phyloP scores from a whole-genome alignment of 768 basidiomycete genomes.

The Hygrophorus pudorinus region DNA sequence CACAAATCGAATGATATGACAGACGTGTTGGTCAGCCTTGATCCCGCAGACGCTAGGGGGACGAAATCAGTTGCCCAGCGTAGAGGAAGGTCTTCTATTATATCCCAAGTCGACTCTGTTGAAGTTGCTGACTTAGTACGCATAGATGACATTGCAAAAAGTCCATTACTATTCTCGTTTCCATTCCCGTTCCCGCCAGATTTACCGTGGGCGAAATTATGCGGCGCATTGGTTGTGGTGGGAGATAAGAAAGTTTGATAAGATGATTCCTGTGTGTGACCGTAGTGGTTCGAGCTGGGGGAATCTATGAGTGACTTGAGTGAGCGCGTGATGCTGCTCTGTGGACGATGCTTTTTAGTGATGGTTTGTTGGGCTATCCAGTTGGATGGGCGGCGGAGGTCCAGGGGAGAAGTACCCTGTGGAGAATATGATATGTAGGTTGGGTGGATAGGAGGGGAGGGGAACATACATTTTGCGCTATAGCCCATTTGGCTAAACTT shows the following conservation, averaged over 20 bases:
- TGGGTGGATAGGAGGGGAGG: background rate
- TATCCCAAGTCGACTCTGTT: slow-evolving; percentile 52
- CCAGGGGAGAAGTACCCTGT: slow-evolving; percentile 52
- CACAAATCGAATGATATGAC: slow-evolving; percentile 63
- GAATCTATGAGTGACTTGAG: slow-evolving; percentile 47
- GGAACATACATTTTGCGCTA: slow-evolving; percentile 49
- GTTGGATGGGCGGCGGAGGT: slow-evolving; percentile 41
- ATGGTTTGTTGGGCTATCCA: slow-evolving; percentile 42
- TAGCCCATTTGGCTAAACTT: slow-evolving; percentile 66
- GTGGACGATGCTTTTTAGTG: slow-evolving; percentile 39
- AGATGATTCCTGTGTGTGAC: slow-evolving; percentile 15
- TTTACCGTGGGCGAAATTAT: slow-evolving; percentile 6
- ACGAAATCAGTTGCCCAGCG: slow-evolving; percentile 87
- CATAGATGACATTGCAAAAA: too few species aligned
- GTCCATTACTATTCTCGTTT: too few species aligned
- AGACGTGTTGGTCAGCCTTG: slow-evolving; percentile 46
- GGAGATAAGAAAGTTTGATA: slow-evolving; percentile 27
- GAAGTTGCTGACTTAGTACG: slow-evolving; percentile 10
- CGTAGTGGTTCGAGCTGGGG: slow-evolving; percentile 12
- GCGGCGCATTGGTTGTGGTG: slow-evolving; percentile 4
- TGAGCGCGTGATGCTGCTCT: slow-evolving; percentile 44
- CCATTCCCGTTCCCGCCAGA: too few species aligned
- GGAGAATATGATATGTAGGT: slow-evolving; percentile 3
- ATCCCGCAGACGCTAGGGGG: slow-evolving; percentile 59
- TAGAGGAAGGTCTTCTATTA: slow-evolving; percentile 62